These are phyloP conservation scores for Miscanthus lutarioriparius DNA, from an alignment of 176 grass and related monocot species.

Conservation along the genomic window DNA sequence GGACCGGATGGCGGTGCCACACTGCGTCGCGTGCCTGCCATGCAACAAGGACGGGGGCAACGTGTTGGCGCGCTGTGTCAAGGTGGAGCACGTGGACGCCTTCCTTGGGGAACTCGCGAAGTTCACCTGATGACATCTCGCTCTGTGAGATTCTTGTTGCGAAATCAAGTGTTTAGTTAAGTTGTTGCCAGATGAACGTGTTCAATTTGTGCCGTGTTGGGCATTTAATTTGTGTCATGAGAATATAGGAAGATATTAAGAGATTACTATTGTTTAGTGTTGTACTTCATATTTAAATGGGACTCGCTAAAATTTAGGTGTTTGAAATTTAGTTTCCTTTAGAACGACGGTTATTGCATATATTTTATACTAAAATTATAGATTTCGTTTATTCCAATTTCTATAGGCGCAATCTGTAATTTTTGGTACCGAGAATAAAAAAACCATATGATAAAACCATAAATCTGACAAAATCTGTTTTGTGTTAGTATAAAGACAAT, in stretches of 20 bases:
- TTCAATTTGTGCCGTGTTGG: neutral
- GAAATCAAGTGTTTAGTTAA: neutral
- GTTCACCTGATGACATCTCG: neutral
- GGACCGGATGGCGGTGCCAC: conserved; percentile 1
- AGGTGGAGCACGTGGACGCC: conserved; percentile 11
- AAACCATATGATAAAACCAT: too few species aligned
- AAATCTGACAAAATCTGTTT: too few species aligned
- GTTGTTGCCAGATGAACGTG: neutral
- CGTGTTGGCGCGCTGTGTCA: conserved; percentile 21
- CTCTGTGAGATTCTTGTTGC: neutral
- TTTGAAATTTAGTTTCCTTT: too few species aligned
- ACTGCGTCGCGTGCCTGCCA: conserved; percentile 32
- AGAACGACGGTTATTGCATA: too few species aligned
- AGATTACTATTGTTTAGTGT: neutral
- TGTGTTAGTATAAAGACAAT: too few species aligned
- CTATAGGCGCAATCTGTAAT: too few species aligned
- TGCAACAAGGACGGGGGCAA: conserved; percentile 18
- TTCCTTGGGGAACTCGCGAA: neutral
- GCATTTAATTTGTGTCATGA: neutral
- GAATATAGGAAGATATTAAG: neutral
- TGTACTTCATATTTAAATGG: neutral
- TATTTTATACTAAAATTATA: too few species aligned
- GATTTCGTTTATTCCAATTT: too few species aligned
- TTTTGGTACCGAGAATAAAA: too few species aligned
- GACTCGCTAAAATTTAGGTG: too few species aligned